Percentiles rank a stretch among this genome's conserved stretches.
phyloP scores from a whole-genome alignment of 1,139 yeast genomes.

The Nakaseomyces sp. region DNA sequence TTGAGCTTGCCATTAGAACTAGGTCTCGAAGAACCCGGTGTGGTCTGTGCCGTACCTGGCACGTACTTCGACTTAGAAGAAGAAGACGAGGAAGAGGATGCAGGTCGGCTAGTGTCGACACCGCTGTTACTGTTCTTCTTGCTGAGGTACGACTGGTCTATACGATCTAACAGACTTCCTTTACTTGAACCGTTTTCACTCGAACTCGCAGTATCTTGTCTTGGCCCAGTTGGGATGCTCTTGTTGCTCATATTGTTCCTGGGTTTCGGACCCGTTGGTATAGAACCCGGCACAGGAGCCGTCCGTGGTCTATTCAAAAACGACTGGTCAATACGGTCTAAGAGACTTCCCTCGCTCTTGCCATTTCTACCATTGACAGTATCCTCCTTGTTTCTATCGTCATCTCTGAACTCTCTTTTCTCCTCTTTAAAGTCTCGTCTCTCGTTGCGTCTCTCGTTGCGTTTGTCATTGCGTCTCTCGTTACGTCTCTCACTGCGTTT shows the following conservation, averaged over 20 bases:
- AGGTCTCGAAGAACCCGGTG: conserved; percentile 6
- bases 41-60: conserved; percentile 5
- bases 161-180: neutral
- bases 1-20: conserved; percentile 9
- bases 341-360: neutral
- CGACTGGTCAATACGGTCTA: conserved; percentile 1
- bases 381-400: neutral
- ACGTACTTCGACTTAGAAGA: no score
- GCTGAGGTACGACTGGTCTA: neutral
- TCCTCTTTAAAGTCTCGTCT: neutral
- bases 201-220: no score
- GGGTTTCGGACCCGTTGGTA: neutral
- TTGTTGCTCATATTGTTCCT: no score
- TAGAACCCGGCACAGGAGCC: neutral
- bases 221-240: no score
- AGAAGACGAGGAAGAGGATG: no score
- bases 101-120: no score
- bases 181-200: no score
- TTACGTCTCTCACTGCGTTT: no score
- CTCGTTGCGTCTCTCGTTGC: no score
- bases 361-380: neutral
- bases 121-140: neutral
- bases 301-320: neutral
- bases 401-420: neutral
- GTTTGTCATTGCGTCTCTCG: no score